Base-by-base conservation (phyloP, 1,284 basidiomycete species). In the Neonothopanus nambi region DNA sequence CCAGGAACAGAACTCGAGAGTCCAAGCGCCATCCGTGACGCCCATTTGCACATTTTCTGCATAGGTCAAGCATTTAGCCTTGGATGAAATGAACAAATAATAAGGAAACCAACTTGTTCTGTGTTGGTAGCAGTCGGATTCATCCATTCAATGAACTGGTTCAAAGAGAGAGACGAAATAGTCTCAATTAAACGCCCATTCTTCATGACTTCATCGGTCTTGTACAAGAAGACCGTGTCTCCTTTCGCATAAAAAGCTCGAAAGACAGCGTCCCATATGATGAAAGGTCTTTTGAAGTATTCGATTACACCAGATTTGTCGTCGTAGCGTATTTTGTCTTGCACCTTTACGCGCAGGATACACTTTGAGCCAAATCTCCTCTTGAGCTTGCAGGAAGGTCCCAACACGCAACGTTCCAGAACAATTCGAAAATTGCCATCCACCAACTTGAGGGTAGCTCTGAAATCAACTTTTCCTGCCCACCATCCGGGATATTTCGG, bases 1-100 rank as follows among this genome's bases (percentile, higher is more conserved):
- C 73, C 75, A 3, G 75, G 74, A 0, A 74, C 64, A 0, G 74
- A 76, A 45, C 68, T 72, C 4, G 74, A 76, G 2, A 75, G 57
- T 0, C 67, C 70, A 0, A 77, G 64, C 0, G 70, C 66, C 36
- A 70, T 67, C 1, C 75, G 67, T 5, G 75, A 65, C 6, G 68
- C 65, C 70, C 71, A 77, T 52, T 77, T 77, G 9, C 67, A 69
- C 41, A 74, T 61, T 7, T 67, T 66, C 75, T 77, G 40, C 9
- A 51, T 18, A 42, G 45, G 12, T n/a, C 3, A 9, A 30, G 43
- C n/a, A 24, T 5, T 13, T 4, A 7, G 21, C 38, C 17, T 13
- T 3, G 2, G n/a, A 15, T 5, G 28, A 12, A 13, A 33, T 43
- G 7, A 17, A 6, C 1, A 24, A 21, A 9, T 21, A 21, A 9